phyloP scores from a whole-genome alignment of 1,284 basidiomycete species.

The Trichosporon coremiiforme region DNA sequence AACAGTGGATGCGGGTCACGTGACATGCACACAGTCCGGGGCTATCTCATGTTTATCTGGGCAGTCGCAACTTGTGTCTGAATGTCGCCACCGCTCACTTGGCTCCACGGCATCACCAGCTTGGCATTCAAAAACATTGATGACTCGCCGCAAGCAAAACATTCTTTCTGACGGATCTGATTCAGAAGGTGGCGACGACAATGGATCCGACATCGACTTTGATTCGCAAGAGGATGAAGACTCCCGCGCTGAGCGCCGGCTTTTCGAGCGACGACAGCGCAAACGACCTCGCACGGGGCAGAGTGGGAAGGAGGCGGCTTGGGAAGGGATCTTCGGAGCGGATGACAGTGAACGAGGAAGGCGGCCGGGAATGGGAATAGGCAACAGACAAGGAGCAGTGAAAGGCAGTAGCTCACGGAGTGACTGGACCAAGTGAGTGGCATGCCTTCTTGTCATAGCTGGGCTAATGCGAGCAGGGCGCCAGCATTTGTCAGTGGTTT shows the following conservation, averaged over 20 bases:
- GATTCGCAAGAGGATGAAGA: slow-evolving; percentile 66
- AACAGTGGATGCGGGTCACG: background rate
- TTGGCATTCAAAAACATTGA: too few relatives aligned
- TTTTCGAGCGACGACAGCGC: slow-evolving; percentile 75
- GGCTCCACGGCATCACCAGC: too few relatives aligned
- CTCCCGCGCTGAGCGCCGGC: slow-evolving; percentile 70
- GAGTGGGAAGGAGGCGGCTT: slow-evolving; percentile 71
- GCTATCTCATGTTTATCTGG: background rate
- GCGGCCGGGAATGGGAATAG: slow-evolving; percentile 27
- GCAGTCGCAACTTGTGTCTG: too few relatives aligned
- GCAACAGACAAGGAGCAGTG: slow-evolving; percentile 31
- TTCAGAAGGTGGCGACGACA: slow-evolving; percentile 61
- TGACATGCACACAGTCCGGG: background rate
- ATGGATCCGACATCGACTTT: slow-evolving; percentile 59
- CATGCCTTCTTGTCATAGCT: accelerated
- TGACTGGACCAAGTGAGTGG: slow-evolving; percentile 64
- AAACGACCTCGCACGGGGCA: slow-evolving; percentile 63
- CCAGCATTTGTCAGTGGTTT: slow-evolving; percentile 64
- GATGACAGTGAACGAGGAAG: slow-evolving; percentile 61
- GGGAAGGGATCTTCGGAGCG: slow-evolving; percentile 81
- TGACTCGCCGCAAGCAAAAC: slow-evolving; percentile 79
- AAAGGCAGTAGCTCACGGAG: slow-evolving; percentile 63
- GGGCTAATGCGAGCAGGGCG: slow-evolving; percentile 56
- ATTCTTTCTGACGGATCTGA: slow-evolving; percentile 73
- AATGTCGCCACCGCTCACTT: too few relatives aligned